phyloP scores from a whole-genome alignment of 805 yeast genomes.

The Scheffersomyces coipomensis region DNA sequence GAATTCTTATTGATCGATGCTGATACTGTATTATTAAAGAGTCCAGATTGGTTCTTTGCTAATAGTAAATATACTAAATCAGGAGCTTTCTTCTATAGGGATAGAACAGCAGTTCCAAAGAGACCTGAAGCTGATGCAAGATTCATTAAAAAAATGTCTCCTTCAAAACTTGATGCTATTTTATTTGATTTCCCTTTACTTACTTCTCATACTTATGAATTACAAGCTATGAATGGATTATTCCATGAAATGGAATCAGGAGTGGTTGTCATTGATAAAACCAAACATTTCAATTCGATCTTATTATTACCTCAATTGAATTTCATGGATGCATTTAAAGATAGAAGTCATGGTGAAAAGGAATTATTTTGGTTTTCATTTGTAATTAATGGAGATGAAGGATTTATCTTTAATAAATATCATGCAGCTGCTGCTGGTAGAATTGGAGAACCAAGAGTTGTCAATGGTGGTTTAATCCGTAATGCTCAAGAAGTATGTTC shows the following conservation, averaged over 20 bases:
- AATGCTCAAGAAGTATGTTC: slow-evolving; percentile 34
- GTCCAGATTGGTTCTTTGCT: slow-evolving; percentile 23
- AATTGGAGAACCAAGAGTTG: slow-evolving; percentile 18
- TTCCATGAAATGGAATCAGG: slow-evolving; percentile 37
- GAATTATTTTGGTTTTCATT: slow-evolving; percentile 28
- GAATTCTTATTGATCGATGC: slow-evolving; percentile 53
- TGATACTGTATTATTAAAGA: slow-evolving; percentile 44
- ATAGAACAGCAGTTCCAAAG: slow-evolving; percentile 25
- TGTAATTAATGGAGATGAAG: slow-evolving; percentile 23
- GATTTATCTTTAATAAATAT: slow-evolving; percentile 19
- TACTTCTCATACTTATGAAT: slow-evolving; percentile 27
- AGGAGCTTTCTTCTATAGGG: slow-evolving; percentile 23
- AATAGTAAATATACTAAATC: slow-evolving; percentile 12
- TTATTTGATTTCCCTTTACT: slow-evolving; percentile 30
- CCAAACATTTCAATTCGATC: slow-evolving; percentile 20
- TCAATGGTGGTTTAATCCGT: neutral
- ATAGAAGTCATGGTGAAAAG: slow-evolving; percentile 24
- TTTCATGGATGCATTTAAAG: slow-evolving; percentile 16
- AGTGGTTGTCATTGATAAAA: slow-evolving; percentile 20
- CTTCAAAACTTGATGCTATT: slow-evolving; percentile 23
- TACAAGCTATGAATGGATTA: slow-evolving; percentile 28
- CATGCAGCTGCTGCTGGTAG: slow-evolving; percentile 25
- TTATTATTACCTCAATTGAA: slow-evolving; percentile 26
- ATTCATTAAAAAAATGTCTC: slow-evolving; percentile 47
- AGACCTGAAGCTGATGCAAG: slow-evolving; percentile 32